phyloP scores from a whole-genome alignment of 2,329 filamentous ascomycete species.

The Clarireedia hainanense region DNA sequence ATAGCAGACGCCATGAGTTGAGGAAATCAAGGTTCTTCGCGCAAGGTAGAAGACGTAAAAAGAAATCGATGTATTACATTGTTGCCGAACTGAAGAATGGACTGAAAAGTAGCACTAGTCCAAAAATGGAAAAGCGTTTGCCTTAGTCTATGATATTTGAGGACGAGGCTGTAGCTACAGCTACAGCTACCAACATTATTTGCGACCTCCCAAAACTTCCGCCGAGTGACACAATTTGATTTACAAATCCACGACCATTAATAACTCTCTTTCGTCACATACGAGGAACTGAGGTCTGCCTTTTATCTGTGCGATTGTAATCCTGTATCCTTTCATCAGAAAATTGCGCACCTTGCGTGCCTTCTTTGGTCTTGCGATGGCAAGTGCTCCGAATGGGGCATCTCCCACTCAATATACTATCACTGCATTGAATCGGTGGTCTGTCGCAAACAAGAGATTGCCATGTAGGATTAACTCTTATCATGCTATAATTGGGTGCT shows the following conservation, averaged over 20 bases:
- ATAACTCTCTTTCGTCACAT: neutral
- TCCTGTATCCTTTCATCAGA: neutral
- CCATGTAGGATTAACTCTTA: constrained; percentile 42
- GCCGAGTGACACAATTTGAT: too few relatives aligned
- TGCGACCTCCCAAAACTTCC: neutral
- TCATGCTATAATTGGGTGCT: constrained; percentile 1
- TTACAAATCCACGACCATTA: too few relatives aligned
- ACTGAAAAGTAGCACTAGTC: neutral
- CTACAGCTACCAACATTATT: neutral
- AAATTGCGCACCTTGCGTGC: constrained; percentile 4
- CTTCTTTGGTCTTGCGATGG: constrained; percentile 10
- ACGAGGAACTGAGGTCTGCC: too few relatives aligned
- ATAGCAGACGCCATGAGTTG: neutral
- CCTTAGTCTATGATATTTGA: neutral
- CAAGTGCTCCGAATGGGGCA: constrained; percentile 13
- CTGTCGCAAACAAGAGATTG: constrained; percentile 63
- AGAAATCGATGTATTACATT: neutral
- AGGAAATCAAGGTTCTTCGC: neutral
- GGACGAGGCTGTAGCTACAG: neutral
- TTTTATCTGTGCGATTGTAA: neutral
- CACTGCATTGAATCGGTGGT: constrained; percentile 78
- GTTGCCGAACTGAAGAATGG: neutral
- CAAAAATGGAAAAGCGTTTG: neutral
- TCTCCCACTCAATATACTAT: constrained; percentile 42
- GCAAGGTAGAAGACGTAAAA: too few relatives aligned